Base-by-base conservation (phyloP, 192 early-diverging fungal species). In the Backusella australiensis region DNA sequence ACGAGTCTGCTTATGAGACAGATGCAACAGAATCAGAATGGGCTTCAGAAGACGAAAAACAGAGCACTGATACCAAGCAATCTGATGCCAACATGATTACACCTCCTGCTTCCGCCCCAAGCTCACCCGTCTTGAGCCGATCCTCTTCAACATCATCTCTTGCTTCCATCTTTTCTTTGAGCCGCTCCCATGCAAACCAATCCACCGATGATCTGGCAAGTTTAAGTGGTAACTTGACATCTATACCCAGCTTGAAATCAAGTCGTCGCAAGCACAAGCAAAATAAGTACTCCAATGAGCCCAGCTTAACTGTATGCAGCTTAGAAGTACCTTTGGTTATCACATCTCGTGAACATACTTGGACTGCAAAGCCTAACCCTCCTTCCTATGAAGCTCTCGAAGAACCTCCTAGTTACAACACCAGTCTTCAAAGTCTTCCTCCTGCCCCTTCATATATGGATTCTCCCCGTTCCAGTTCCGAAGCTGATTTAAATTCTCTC, bases 291-390 rank as follows among this genome's bases (percentile, higher is more conserved):
- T 12, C 36, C 35, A 72, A 72, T 26, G 70, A 72, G 35, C 69
- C 65, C 67, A 38, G 56, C 23, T 15, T 75, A 3, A 65, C 7
- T 7, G 26, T 73, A 3, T 77, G 76, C 42, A 65, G 36, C 3
- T 42, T 81, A 29, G 80, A 81, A 53, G n/a, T 81, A 9, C 80
- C 80, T 17, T 41, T 81, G 11, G 68, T 75, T 8, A 69, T 81
- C 35, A 81, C 80, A 6, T 77, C 80, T 34, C 76, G 80, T 35
- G 72, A 77, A 32, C 68, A 77, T 68, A 56, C 53, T 26, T 79
- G 78, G 78, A 49, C 69, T 11, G 69, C 35, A 49, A 76, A 67
- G 26, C 53, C 67, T 49, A 66, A 68, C 14, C 67, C 76, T 11
- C 80, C 80, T 8, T 69, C 73, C 1, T 81, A 81, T 66, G 72